These are phyloP conservation scores for Apocynum venetum DNA, from an alignment of 257 asterid genomes.

Conservation along the genomic window DNA sequence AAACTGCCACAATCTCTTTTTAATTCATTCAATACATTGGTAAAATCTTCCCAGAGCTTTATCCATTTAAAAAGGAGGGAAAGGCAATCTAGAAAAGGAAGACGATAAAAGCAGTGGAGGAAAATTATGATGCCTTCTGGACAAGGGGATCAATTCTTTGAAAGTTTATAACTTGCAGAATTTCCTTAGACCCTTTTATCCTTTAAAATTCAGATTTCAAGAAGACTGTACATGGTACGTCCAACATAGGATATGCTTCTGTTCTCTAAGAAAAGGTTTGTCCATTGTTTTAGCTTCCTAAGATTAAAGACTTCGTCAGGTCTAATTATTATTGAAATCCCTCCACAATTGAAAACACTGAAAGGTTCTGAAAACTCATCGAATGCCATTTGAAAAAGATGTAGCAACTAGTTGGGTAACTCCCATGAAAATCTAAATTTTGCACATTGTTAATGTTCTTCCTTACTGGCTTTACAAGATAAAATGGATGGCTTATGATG, in stretches of 20 bases:
- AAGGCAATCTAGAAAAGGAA: neutral
- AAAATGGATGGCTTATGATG: no score
- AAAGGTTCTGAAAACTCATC: neutral
- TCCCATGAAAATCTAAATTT: neutral
- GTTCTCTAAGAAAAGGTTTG: neutral
- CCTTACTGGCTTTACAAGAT: neutral
- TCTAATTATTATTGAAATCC: neutral
- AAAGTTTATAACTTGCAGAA: neutral
- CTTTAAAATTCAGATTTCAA: neutral
- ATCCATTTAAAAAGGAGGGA: neutral
- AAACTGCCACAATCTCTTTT: neutral
- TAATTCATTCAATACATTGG: neutral
- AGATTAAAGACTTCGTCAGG: neutral
- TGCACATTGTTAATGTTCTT: neutral
- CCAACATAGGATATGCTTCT: neutral
- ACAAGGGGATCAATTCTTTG: neutral
- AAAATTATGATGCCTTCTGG: neutral
- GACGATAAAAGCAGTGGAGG: neutral
- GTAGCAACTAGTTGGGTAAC: neutral
- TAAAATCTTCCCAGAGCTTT: neutral
- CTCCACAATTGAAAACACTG: neutral
- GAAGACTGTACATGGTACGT: neutral
- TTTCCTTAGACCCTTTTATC: neutral
- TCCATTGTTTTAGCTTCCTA: neutral
- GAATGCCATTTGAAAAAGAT: neutral